phyloP scores from a whole-genome alignment of 805 yeast species.

The Limtongia smithiae region DNA sequence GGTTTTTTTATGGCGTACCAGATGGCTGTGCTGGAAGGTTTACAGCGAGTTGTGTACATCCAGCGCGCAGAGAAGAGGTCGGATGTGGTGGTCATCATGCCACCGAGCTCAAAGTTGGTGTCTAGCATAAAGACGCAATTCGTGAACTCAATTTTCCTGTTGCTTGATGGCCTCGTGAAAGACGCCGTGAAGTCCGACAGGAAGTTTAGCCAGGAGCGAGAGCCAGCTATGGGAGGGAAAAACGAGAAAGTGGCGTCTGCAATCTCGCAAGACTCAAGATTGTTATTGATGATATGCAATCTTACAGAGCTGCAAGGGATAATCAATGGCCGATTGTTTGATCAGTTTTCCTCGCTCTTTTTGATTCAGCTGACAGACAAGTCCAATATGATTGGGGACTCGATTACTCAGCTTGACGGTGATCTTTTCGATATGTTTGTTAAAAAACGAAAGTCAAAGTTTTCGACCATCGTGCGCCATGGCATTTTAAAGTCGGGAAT shows the following conservation, averaged over 20 bases:
- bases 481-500: slow-evolving; percentile 40
- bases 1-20: slow-evolving; percentile 42
- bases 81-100: slow-evolving; percentile 31
- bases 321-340: slow-evolving; percentile 49
- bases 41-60: slow-evolving; percentile 27
- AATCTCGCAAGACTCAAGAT: slow-evolving; percentile 47
- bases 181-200: slow-evolving; percentile 32
- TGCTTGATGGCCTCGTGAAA: slow-evolving; percentile 36
- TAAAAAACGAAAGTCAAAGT: slow-evolving; percentile 45
- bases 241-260: slow-evolving; percentile 11
- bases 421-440: slow-evolving; percentile 54
- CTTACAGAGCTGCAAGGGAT: slow-evolving; percentile 46
- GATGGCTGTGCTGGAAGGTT: slow-evolving; percentile 37
- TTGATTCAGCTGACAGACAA: slow-evolving; percentile 45
- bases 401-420: slow-evolving; percentile 49
- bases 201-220: background rate
- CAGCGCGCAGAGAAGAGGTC: slow-evolving; percentile 18
- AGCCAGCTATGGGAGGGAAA: no score
- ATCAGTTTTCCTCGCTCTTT: slow-evolving; percentile 50
- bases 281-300: slow-evolving; percentile 53
- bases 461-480: slow-evolving; percentile 42
- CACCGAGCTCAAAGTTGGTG: slow-evolving; percentile 38
- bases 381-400: slow-evolving; percentile 45
- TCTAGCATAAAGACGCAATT: slow-evolving; percentile 39
- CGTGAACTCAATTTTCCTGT: slow-evolving; percentile 37